These are phyloP conservation scores for Aphanomyces stellatus DNA, from an alignment of 352 stramenopile genomes.

Conservation along the genomic window DNA sequence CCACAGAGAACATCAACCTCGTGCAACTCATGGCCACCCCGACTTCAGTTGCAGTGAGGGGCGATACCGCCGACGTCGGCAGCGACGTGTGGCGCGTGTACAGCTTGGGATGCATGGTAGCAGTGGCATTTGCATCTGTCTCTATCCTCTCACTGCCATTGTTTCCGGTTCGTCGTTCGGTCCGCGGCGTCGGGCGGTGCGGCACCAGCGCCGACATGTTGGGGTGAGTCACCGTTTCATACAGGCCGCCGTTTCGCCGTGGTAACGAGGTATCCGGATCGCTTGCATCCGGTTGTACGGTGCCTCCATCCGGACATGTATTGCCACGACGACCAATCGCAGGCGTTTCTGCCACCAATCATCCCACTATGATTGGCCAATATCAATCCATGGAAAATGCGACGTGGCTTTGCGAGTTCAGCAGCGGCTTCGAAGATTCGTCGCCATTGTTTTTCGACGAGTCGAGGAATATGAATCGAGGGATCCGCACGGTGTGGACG, in stretches of 20 bases:
- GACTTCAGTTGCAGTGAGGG: too few relatives aligned
- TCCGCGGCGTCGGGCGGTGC: not conserved
- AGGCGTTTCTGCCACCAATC: not conserved
- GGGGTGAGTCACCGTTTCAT: too few relatives aligned
- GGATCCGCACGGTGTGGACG: too few relatives aligned
- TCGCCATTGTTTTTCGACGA: not conserved
- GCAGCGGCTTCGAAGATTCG: not conserved
- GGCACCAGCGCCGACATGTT: not conserved
- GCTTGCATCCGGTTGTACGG: not conserved
- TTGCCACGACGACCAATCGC: not conserved
- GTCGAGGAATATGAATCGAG: too few relatives aligned
- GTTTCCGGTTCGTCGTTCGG: too few relatives aligned
- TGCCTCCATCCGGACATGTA: not conserved
- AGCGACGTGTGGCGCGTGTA: too few relatives aligned
- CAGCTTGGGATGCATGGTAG: too few relatives aligned
- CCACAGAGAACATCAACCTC: too few relatives aligned
- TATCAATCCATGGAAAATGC: not conserved
- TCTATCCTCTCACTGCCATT: not conserved
- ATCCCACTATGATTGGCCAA: not conserved
- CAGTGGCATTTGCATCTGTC: too few relatives aligned
- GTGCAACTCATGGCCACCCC: too few relatives aligned
- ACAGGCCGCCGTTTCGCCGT: too few relatives aligned
- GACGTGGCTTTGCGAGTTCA: not conserved
- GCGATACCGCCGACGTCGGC: too few relatives aligned
- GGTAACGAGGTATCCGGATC: not conserved